Base-by-base conservation (phyloP, 2,329 filamentous ascomycete species). In the Scopulariopsis brevicaulis region DNA sequence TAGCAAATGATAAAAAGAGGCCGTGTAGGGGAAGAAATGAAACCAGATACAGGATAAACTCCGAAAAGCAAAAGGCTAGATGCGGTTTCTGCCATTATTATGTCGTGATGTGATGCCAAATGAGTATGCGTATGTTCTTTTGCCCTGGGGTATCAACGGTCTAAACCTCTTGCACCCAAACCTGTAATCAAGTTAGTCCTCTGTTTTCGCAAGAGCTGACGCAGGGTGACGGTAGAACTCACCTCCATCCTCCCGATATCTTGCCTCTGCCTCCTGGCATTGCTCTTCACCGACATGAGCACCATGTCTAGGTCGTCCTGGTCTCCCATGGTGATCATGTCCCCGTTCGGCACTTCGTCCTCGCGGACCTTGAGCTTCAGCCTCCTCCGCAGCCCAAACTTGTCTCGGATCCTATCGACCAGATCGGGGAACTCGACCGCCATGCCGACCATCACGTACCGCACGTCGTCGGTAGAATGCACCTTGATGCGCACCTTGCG, bases 221-320 rank as follows among this genome's bases (percentile, higher is more conserved):
- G 55, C 59, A 46, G 53, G 4, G 25, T 48, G n/a, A 34, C 46
- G 22, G 34, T 4, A 12, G 12, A 48, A 77, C 89, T 81, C 71
- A 96, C 90, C 83, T 97, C 94, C 84, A 96, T 85, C 80, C 96
- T 96, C 56, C 89, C 91, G 76, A 91, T 87, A 62, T 96, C 92
- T 62, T 80, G 78, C 65, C 85, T 82, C 68, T 93, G 87, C 70
- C 82, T 88, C 72, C 78, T 83, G 54, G 88, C 91, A 60, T 76
- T 74, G 55, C 81, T 80, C 70, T 84, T 89, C 7, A 86, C 85
- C 53, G 77, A 81, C 69, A 82, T 80, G 57, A 97, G 79, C 32
- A 90, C 85, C 84, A 96, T 89, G 55, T 97, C 92, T 62, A 96
- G 73, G 74, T 99, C 94, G 67, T 99, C 94, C 71, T 96, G 90